Evolutionary conservation across 2,329 filamentous ascomycete genomes (phyloP), one percentile per base, ranked within the genome.

Genomic region (Fusarium avenaceum): DNA sequence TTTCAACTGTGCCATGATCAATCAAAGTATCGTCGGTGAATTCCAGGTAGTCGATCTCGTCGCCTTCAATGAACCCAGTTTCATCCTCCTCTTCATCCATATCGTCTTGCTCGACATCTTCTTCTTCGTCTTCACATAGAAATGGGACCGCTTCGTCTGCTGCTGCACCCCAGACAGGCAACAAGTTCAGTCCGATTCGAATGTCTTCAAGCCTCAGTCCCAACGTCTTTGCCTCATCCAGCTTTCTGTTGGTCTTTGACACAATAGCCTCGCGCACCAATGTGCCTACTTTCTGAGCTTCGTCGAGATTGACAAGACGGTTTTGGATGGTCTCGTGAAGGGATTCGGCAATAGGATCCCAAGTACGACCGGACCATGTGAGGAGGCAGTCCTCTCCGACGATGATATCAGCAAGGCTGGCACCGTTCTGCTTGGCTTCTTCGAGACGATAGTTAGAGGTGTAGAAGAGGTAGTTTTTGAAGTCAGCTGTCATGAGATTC

Each of bases 371-470:
- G 2, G 59, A 24, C 78, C 77, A 79, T 4, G 67, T 59, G 1
- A 75, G 75, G 3, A 79, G 64, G 7, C 78, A 78, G 26, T 79
- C 73, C 0, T 69, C 51, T 4, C 70, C 76, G 4, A 79, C 70
- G 26, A 33, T 50, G 7, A 79, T 54, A 0, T 73, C 64, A 2
- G 40, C 28, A 1, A 78, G 48, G 2, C 11, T 3, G 2, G 70
- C 22, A 5, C 69, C 69, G 1, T 61, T 53, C 2, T 19, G 15
- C 11, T 53, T 60, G 3, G 77, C 78, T 19, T 62, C 33, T 2
- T 69, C 53, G 0, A 79, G 64, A 15, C 71, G 72, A 0, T 24
- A n/a, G 20, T 75, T 76, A 0, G 72, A 71, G 6, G 63, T 55
- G 13, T 48, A 61, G n/a, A 68, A 57, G 10, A 78, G 14, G 19